A percentile compares a stretch with the other conserved stretches of the same genome.
Evolutionary conservation across 345 rosid species (phyloP).

Genomic region (Salix caprea): DNA sequence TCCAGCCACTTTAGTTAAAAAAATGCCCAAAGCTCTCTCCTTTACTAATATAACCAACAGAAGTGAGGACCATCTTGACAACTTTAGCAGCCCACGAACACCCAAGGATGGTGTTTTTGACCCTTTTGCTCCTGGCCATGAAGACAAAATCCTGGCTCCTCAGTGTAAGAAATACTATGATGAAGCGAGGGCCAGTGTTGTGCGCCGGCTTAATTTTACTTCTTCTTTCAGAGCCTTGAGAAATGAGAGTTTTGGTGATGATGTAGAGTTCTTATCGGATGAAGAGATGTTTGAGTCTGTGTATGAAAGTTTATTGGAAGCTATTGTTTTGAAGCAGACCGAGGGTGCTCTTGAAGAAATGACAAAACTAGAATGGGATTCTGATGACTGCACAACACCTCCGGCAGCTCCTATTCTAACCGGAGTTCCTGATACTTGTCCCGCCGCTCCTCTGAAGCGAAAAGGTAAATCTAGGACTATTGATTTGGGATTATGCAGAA

Average conservation of each 20-base stretch:
- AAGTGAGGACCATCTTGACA: slow-evolving; percentile 3
- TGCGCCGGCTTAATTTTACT: slow-evolving; percentile 39
- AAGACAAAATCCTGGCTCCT: slow-evolving; percentile 39
- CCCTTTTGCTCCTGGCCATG: slow-evolving; percentile 48
- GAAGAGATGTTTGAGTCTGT: slow-evolving; percentile 50
- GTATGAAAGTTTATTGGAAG: slow-evolving; percentile 49
- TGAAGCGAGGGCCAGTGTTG: slow-evolving; percentile 35
- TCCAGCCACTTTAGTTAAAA: slow-evolving; percentile 27
- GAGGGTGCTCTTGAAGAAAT: slow-evolving; percentile 34
- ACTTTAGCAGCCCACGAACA: slow-evolving; percentile 33
- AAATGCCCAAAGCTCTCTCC: slow-evolving; percentile 9
- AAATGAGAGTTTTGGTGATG: slow-evolving; percentile 3
- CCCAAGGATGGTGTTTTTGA: slow-evolving; percentile 49
- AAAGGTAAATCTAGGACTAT: slow-evolving; percentile 33
- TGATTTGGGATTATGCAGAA: slow-evolving; percentile 47
- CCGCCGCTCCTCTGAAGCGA: slow-evolving; percentile 53
- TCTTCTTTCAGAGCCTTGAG: slow-evolving; percentile 14
- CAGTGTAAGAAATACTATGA: slow-evolving; percentile 31
- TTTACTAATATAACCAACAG: slow-evolving; percentile 11
- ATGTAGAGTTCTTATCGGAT: slow-evolving; percentile 29
- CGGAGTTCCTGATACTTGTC: slow-evolving; percentile 52
- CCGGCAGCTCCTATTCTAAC: slow-evolving; percentile 25
- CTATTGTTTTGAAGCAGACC: slow-evolving; percentile 36
- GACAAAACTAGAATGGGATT: slow-evolving; percentile 24
- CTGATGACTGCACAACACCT: slow-evolving; percentile 42